Conservation (phyloP, 179 eudicot species). For the Beta corolliflora region DNA sequence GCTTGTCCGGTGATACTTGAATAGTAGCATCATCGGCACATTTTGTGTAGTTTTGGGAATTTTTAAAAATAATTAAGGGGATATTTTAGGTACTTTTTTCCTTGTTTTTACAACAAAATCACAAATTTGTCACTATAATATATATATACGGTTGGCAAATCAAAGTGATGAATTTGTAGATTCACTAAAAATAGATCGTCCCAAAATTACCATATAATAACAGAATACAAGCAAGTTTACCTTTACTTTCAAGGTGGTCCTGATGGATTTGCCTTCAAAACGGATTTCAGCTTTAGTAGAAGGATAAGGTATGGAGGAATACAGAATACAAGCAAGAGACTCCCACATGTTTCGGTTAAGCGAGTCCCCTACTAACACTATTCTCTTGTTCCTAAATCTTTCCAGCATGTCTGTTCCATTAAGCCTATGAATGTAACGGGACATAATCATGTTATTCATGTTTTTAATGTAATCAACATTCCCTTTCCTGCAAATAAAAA, state of each 20-base stretch:
- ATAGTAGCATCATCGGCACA: too few relatives aligned
- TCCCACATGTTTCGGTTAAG: slow-evolving; percentile 49
- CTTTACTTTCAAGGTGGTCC: slow-evolving; percentile 35
- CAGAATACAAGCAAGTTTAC: slow-evolving; percentile 9
- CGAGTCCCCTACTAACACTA: slow-evolving; percentile 42
- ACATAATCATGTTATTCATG: too few relatives aligned
- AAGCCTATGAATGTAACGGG: slow-evolving; percentile 22
- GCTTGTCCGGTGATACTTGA: too few relatives aligned
- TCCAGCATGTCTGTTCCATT: slow-evolving; percentile 38
- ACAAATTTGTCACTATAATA: too few relatives aligned
- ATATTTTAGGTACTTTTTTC: too few relatives aligned
- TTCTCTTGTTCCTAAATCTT: slow-evolving; percentile 39
- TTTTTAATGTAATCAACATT: neutral
- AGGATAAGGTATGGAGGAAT: slow-evolving; percentile 29
- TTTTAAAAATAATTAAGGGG: too few relatives aligned
- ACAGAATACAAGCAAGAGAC: slow-evolving; percentile 46
- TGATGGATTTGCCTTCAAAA: slow-evolving; percentile 1
- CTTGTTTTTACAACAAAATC: too few relatives aligned
- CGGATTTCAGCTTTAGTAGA: slow-evolving; percentile 24
- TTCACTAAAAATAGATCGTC: too few relatives aligned
- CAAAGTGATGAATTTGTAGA: too few relatives aligned
- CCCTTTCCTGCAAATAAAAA: neutral
- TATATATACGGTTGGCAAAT: too few relatives aligned
- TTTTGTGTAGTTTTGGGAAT: too few relatives aligned
- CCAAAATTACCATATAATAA: too few relatives aligned